Base-by-base conservation (phyloP, 495 filamentous ascomycete species). In the Astrothelium subdiscretum region DNA sequence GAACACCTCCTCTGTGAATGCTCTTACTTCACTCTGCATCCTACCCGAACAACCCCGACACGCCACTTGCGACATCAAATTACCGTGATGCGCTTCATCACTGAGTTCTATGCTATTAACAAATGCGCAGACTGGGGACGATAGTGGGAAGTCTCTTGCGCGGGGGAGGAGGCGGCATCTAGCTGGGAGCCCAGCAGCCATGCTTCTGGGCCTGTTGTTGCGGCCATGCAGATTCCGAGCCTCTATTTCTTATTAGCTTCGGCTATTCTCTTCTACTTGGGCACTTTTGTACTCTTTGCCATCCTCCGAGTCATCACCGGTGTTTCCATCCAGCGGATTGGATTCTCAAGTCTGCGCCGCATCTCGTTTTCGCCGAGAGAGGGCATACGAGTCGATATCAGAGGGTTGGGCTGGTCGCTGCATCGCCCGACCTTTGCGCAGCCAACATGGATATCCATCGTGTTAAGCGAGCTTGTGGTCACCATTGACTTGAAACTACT, bases 371-470 rank as follows among this genome's bases (percentile, higher is more conserved):
- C 87, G 15, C 90, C 90, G 24, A 84, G 77, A 72, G 89, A 95
- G 79, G 94, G 95, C 60, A 70, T 96, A 62, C 87, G 87, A 65
- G 84, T 99, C 69, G 89, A 97, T 73, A 85, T 97, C 44, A 85
- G 94, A 40, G 90, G 91, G 44, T 77, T 97, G 42, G 91, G 94
- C 26, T 78, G 97, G 57, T 85, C 88, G 42, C 68, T 97, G 65
- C 94, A 97, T 73, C 85, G 91, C 10, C 92, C 94, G 8, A 96
- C 94, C 18, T 97, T 97, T 72, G 88, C 91, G 22, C 91, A 97
- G 72, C 92, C 94, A 57, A 97, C 95, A 74, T 99, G 94, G 94
- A 75, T 97, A 64, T 96, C 90, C 68, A 79, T 99, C 38, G 88
- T 91, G 26, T 75, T 97, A 58, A 86, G 84, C 62, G 92, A 96